Percentiles rank a stretch among this genome's conserved stretches.
Conservation (phyloP, 1,284 basidiomycete genomes). For the Malassezia dermatis region DNA sequence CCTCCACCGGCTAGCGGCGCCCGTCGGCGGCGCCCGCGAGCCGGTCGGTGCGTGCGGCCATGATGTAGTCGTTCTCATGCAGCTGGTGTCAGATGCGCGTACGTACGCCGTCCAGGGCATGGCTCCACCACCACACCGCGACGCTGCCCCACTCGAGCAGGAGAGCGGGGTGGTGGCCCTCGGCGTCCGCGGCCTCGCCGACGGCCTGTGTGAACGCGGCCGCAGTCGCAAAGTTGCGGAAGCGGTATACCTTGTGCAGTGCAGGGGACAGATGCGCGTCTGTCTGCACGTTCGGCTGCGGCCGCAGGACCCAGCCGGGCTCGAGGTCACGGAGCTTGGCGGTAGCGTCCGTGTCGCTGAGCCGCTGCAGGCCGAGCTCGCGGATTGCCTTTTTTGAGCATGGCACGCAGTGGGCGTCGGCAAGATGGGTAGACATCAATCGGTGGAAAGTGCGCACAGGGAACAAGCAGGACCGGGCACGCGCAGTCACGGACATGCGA, state of each 20-base stretch:
- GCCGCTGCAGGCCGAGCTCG: constrained; percentile 7
- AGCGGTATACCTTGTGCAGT: constrained; percentile 33
- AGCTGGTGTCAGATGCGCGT: constrained; percentile 19
- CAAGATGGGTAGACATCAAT: constrained; percentile 3
- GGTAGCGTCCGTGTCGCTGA: constrained; percentile 9
- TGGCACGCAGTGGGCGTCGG: constrained; percentile 4
- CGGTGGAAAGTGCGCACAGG: not conserved
- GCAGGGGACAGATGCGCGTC: constrained; percentile 15
- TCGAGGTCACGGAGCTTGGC: constrained; percentile 18
- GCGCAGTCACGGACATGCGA: not conserved
- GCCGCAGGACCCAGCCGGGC: constrained; percentile 26
- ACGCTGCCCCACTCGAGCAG: constrained; percentile 44
- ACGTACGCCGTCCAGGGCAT: constrained; percentile 40
- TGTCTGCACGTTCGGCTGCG: constrained; percentile 22
- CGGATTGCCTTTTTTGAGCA: constrained; percentile 18
- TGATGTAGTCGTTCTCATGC: constrained; percentile 44
- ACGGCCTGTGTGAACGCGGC: constrained; percentile 26
- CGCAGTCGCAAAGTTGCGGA: constrained; percentile 33
- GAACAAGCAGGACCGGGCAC: not conserved
- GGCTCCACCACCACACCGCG: constrained; percentile 45
- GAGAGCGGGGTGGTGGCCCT: constrained; percentile 42
- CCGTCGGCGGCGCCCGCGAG: constrained; percentile 29
- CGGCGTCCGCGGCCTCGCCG: constrained; percentile 28
- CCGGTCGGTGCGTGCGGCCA: constrained; percentile 44
- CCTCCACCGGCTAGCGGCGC: not conserved